Conservation (phyloP, 331 rosid genomes). For the Malus hybrid region DNA sequence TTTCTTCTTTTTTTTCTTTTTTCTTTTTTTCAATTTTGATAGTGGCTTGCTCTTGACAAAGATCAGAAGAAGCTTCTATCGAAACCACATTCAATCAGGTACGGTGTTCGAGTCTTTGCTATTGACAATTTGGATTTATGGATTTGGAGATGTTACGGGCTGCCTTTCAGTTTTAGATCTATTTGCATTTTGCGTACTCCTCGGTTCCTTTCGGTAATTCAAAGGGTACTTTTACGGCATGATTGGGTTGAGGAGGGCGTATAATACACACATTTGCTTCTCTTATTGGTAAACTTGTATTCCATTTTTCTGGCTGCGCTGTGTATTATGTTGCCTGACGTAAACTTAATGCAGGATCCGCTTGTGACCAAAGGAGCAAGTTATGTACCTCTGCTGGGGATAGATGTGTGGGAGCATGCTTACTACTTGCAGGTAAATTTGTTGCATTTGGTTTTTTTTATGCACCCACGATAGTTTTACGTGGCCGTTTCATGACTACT, state of each 20-base stretch:
- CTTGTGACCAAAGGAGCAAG: constrained; percentile 26
- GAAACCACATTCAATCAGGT: constrained; percentile 37
- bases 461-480: background rate
- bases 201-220: background rate
- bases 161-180: background rate
- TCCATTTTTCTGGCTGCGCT: background rate
- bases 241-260: background rate
- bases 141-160: background rate
- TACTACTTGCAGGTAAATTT: constrained; percentile 31
- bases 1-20: no score
- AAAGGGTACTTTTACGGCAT: background rate
- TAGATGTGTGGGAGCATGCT: constrained; percentile 43
- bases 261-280: background rate
- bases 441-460: background rate
- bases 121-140: background rate
- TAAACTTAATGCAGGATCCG: constrained; percentile 23
- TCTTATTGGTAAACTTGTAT: background rate
- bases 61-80: constrained; percentile 24
- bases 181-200: background rate
- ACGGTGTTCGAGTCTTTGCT: background rate
- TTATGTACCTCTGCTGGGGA: constrained; percentile 28
- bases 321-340: background rate
- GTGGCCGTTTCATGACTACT: background rate
- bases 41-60: constrained; percentile 40
- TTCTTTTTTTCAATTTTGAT: background rate